Base-by-base conservation (phyloP, 768 basidiomycete species). In the Phlegmacium glaucopus region DNA sequence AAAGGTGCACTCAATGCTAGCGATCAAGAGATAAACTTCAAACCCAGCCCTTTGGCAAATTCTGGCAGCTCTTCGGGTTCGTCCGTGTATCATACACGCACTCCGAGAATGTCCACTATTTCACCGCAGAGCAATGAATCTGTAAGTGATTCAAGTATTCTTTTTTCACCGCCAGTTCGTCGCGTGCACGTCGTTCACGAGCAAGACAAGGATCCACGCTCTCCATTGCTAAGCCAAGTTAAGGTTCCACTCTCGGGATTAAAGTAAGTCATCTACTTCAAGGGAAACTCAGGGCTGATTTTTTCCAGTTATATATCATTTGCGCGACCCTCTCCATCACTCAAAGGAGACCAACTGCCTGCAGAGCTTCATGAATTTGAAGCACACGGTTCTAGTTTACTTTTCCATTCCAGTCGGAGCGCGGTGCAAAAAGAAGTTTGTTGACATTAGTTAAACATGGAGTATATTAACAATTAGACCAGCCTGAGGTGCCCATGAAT, bases 161-260 rank as follows among this genome's bases (percentile, higher is more conserved):
- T 44, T 43, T 26, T 45, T 11, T 49, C 47, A 10, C 36, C 44
- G 4, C 44, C 43, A 9, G 25, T 38, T 9, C 43, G 29, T 13
- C 47, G 26, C 36, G 32, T 34, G 6, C 29, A 18, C 17, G 22
- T 27, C 27, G 26, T 18, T 26, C 37, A 55, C 27, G 38, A 39
- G 15, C 41, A 49, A 9, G 39, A 49, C 22, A 34, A 50, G 11
- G 60, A 61, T 40, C 57, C 60, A 28, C 57, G 60, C 12, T 61
- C 60, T 13, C 60, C 60, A 3, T 54, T 56, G 17, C 28, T 49
- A 12, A 36, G 39, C 9, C 45, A 28, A 40, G 9, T 36, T 5
- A 52, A 50, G 44, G 52, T 56, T 16, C 47, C 54, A 32, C 32
- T 34, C 11, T 34, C 32, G 32, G 50, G 53, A n/a, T 32, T 53